Base-by-base conservation (phyloP, 2,329 filamentous ascomycete genomes). In the Epichloe typhina region DNA sequence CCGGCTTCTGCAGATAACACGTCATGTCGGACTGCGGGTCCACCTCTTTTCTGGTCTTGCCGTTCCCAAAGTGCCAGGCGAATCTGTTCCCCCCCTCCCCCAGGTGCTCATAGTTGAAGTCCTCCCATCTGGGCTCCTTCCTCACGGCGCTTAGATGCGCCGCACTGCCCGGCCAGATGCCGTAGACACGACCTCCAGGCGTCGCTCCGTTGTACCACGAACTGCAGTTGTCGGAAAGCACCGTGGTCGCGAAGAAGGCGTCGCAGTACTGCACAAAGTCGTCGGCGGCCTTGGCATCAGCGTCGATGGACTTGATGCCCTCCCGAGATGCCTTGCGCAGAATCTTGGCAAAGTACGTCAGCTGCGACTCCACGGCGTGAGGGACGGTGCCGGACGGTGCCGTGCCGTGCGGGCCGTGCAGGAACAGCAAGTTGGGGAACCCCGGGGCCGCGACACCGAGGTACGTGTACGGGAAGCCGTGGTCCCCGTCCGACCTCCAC, bases 191-290 rank as follows among this genome's bases (percentile, higher is more conserved):
- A 0, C 72, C 75, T 0, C 82, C 83, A 0, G 82, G 75, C 5
- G 67, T 66, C 0, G 79, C 80, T 12, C 83, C 80, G 53, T 88
- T 88, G 53, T 84, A 84, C 84, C 84, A 88, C 0, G 79, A 83
- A 41, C 76, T 80, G 61, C 84, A 88, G 51, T 78, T 76, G 49
- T 83, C 79, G 0, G 73, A 71, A 51, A 83, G 64, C 2, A 80
- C 76, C 0, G 76, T 80, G 23, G 64, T 72, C 0, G 66, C 62
- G 57, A 79, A 80, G 60, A 79, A 80, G 0, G 73, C 71, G 55
- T 80, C 73, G 26, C 69, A 71, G 62, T 82, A 83, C 49, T 75
- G 72, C 11, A 78, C 65, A 54, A 83, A 84, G 57, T 86, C 82
- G 40, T 85, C 81, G 0, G 83, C 68, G 0, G 84, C 84, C 33